A percentile compares a stretch with the other conserved stretches of the same genome.
Conservation (phyloP, 768 basidiomycete genomes). For the Pilatotrama ljubarskyi region DNA sequence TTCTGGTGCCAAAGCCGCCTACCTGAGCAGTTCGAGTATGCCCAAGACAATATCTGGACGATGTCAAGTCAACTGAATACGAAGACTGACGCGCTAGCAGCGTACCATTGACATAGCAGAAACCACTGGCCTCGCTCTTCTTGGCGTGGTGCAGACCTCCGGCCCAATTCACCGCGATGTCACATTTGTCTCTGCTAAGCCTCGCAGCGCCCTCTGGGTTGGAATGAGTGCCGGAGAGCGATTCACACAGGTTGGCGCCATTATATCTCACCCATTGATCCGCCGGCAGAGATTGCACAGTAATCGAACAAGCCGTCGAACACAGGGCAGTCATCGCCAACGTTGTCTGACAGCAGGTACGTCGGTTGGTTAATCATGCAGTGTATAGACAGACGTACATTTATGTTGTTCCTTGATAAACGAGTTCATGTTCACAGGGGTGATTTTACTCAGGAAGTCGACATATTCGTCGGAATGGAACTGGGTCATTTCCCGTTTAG, state of each 20-base stretch:
- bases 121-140: conserved; percentile 98
- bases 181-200: conserved; percentile 93
- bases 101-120: conserved; percentile 97
- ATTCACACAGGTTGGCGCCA: neutral
- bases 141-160: conserved; percentile 98
- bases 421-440: conserved; percentile 92
- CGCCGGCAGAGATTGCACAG: conserved; percentile 99
- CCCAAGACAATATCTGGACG: conserved; percentile 92
- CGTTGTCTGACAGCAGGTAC: conserved; percentile 65
- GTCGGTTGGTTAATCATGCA: neutral
- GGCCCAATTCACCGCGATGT: conserved; percentile 99
- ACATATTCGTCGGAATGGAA: conserved; percentile 99
- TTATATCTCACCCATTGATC: conserved; percentile 85
- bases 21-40: conserved; percentile 91
- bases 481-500: conserved; percentile 99
- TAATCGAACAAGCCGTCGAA: conserved; percentile 99
- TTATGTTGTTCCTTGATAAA: conserved; percentile 95
- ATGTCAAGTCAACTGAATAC: neutral
- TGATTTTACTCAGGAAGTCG: conserved; percentile 92
- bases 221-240: conserved; percentile 3
- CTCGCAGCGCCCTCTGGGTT: conserved; percentile 91
- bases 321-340: conserved; percentile 98
- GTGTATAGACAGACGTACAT: conserved; percentile 50
- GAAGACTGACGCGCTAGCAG: conserved; percentile 8
- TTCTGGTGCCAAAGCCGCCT: conserved; percentile 14